phyloP scores from a whole-genome alignment of 1,139 yeast genomes.

The Geotrichum fermentans region DNA sequence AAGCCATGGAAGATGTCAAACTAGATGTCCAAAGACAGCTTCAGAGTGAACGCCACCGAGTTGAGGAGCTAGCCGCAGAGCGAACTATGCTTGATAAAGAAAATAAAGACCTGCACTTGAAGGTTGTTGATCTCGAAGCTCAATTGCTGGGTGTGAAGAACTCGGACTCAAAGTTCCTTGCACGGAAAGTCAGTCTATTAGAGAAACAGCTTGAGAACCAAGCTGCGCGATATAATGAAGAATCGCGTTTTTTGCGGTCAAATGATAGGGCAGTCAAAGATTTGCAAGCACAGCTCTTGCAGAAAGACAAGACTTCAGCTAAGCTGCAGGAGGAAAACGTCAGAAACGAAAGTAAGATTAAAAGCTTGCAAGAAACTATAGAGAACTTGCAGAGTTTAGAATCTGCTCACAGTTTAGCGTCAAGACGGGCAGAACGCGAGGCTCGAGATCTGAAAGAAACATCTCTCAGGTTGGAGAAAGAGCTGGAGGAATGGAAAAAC shows the following conservation, averaged over 20 bases:
- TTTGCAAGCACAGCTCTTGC: constrained; percentile 29
- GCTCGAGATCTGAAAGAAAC: constrained; percentile 52
- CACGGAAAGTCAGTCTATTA: constrained; percentile 34
- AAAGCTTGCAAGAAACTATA: constrained; percentile 39
- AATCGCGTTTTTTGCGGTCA: constrained; percentile 34
- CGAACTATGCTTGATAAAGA: constrained; percentile 31
- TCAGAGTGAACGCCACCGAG: constrained; percentile 31
- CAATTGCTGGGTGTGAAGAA: constrained; percentile 28
- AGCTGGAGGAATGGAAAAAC: constrained; percentile 58
- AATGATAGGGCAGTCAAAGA: constrained; percentile 34
- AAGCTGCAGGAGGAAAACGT: constrained; percentile 34
- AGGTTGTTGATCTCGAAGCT: constrained; percentile 35
- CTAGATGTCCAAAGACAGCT: constrained; percentile 23
- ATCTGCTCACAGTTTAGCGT: constrained; percentile 40
- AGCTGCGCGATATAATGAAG: constrained; percentile 34
- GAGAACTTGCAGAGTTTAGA: constrained; percentile 44
- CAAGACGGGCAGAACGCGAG: constrained; percentile 47
- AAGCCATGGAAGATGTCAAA: constrained; percentile 15
- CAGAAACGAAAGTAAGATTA: constrained; percentile 38
- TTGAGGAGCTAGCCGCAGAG: constrained; percentile 28
- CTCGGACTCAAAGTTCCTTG: constrained; percentile 25
- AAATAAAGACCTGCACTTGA: constrained; percentile 32
- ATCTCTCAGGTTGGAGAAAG: constrained; percentile 56
- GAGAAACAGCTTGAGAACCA: constrained; percentile 40
- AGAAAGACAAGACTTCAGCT: constrained; percentile 30